These are phyloP conservation scores for Aquilaria malaccensis DNA, from an alignment of 345 rosid genomes.

Conservation along the genomic window DNA sequence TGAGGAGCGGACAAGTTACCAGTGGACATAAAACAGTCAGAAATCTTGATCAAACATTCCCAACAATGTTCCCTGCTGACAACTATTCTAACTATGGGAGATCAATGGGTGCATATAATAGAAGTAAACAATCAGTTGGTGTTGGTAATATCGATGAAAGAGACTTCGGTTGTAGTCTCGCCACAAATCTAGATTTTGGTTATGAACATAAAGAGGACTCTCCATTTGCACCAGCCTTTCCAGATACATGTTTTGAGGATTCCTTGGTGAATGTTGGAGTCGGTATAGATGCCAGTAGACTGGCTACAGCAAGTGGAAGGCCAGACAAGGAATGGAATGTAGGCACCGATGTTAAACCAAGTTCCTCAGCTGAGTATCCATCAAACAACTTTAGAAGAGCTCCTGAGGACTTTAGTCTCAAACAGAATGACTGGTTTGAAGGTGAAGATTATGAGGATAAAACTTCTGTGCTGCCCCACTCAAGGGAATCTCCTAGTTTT, in stretches of 20 bases:
- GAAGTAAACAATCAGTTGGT: too few species aligned
- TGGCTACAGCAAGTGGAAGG: conserved; percentile 9
- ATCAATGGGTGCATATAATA: background rate
- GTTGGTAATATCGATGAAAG: too few species aligned
- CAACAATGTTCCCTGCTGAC: conserved; percentile 14
- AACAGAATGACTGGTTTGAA: conserved; percentile 19
- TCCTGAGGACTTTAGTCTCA: conserved; percentile 18
- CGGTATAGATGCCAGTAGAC: background rate
- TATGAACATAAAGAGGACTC: conserved; percentile 6
- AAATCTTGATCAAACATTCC: conserved; percentile 7
- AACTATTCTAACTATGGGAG: conserved; percentile 11
- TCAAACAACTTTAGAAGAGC: conserved; percentile 15
- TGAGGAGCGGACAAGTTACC: background rate
- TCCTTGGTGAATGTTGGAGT: conserved; percentile 6
- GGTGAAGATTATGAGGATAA: conserved; percentile 15
- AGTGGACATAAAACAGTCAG: conserved; percentile 13
- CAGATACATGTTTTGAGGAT: conserved; percentile 10
- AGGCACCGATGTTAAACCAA: conserved; percentile 10
- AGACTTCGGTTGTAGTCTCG: conserved; percentile 10
- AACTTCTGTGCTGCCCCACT: conserved; percentile 13
- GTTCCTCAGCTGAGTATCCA: conserved; percentile 11
- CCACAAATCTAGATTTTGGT: conserved; percentile 5
- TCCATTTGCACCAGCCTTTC: conserved; percentile 1
- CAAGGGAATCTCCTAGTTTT: conserved; percentile 5
- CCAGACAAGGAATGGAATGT: conserved; percentile 16